Conservation (phyloP, 805 yeast genomes). For the Candida awuae region DNA sequence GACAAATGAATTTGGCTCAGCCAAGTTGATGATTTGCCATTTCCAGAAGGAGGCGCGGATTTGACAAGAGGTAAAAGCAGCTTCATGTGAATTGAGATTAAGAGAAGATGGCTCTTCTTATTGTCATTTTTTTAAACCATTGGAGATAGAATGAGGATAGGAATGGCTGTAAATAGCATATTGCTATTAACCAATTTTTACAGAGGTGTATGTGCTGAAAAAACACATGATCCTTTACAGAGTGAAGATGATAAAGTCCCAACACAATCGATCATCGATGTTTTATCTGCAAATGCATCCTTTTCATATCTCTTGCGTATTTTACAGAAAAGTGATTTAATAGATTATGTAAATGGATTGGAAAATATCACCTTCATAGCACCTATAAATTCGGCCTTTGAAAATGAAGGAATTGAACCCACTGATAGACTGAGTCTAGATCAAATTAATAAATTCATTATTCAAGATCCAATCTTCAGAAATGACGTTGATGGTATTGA, state of each 20-base stretch:
- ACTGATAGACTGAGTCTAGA: slow-evolving; percentile 9
- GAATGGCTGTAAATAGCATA: no score
- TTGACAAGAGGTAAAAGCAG: no score
- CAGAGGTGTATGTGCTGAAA: no score
- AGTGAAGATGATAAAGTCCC: slow-evolving; percentile 19
- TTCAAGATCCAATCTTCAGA: slow-evolving; percentile 27
- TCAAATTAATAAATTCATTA: slow-evolving; percentile 26
- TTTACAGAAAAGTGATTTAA: slow-evolving; percentile 53
- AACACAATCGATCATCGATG: slow-evolving; percentile 49
- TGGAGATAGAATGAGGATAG: no score
- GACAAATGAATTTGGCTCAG: neutral
- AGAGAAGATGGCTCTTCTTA: no score
- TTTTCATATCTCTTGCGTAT: slow-evolving; percentile 56
- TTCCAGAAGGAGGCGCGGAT: no score
- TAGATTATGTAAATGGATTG: slow-evolving; percentile 53
- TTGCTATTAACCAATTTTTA: no score
- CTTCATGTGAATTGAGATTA: no score
- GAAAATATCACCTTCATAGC: slow-evolving; percentile 68
- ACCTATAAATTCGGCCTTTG: slow-evolving; percentile 73
- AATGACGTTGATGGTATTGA: slow-evolving; percentile 25
- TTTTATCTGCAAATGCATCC: slow-evolving; percentile 59
- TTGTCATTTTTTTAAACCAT: no score
- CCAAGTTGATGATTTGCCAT: no score
- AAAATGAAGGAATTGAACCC: slow-evolving; percentile 1
- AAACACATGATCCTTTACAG: no score